Base-by-base conservation (phyloP, 257 asterid genomes). In the Solanum ossicruentum region DNA sequence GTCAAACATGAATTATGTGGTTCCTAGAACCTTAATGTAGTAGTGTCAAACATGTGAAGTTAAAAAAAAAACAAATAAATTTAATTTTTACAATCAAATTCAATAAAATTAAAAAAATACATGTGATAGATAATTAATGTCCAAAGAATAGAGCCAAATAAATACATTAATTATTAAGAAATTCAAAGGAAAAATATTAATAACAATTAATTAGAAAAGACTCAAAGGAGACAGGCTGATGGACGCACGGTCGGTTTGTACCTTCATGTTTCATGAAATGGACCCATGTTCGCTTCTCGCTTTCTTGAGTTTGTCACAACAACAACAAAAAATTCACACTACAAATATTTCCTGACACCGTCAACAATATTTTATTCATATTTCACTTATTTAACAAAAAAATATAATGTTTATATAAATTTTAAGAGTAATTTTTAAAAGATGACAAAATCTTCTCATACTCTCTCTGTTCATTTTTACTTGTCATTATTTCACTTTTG, bases 201-300 rank as follows among this genome's bases (percentile, higher is more conserved):
- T 69, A 39, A 20, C 10, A 75, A 75, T 51, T 49, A 39, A 85
- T 63, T 32, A 57, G 11, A 45, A 26, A 28, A 54, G 26, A 84
- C 57, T 55, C 79, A 85, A n/a, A 81, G 58, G 69, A 55, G 90
- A 90, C 89, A 79, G 72, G 43, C 23, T 39, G 84, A 82, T 36
- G 20, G 84, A 90, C 89, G 43, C 55, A 80, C 39, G 56, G 91
- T 88, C 91, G 90, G 91, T 61, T 86, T 90, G 90, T 88, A 85
- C 88, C 45, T 69, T 36, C 23, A 12, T 82, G 58, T 26, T 72
- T 72, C 84, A 86, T 85, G 84, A 63, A 85, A 43, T 69, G 57
- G 65, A 87, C 88, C 85, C 82, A 17, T 81, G 49, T 23, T 51
- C 45, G 5, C 10, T 5, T 77, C 23, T 21, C 3, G 0, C 1